These are phyloP conservation scores for Mycena filopes DNA, from an alignment of 768 basidiomycete genomes.

Conservation along the genomic window DNA sequence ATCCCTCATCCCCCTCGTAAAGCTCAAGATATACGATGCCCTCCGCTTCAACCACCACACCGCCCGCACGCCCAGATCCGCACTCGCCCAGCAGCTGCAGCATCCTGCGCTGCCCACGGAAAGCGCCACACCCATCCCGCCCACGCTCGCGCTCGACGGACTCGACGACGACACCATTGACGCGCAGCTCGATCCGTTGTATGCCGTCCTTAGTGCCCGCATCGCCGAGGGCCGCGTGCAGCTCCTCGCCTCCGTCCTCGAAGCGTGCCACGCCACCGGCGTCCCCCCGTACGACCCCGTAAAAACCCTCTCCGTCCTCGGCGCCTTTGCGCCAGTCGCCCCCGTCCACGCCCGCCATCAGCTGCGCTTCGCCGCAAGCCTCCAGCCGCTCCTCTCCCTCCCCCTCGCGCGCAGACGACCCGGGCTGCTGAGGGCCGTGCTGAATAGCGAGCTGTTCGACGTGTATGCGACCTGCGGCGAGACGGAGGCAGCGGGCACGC, in stretches of 20 bases:
- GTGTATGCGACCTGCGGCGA: neutral
- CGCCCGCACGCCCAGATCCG: neutral
- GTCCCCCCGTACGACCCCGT: neutral
- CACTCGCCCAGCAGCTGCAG: neutral
- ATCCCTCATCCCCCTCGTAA: neutral
- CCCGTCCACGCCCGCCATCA: neutral
- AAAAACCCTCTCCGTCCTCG: slow-evolving; percentile 1
- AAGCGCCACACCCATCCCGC: neutral
- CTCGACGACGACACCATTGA: neutral
- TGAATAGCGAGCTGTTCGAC: neutral
- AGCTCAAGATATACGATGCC: neutral
- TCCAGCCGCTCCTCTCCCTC: neutral
- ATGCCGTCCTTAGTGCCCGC: neutral
- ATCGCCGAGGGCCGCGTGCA: neutral
- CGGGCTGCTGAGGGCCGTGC: neutral
- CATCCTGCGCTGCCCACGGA: neutral
- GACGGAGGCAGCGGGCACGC: neutral
- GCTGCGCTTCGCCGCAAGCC: neutral
- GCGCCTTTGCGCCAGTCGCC: neutral
- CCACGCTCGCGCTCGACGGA: neutral
- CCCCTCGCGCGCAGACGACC: neutral
- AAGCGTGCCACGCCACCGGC: neutral
- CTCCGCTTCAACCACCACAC: slow-evolving; percentile 5
- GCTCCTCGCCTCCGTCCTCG: neutral
- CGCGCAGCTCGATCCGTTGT: neutral